These are phyloP conservation scores for Volvox africanus DNA, from an alignment of 139 green algal genomes.

Conservation along the genomic window DNA sequence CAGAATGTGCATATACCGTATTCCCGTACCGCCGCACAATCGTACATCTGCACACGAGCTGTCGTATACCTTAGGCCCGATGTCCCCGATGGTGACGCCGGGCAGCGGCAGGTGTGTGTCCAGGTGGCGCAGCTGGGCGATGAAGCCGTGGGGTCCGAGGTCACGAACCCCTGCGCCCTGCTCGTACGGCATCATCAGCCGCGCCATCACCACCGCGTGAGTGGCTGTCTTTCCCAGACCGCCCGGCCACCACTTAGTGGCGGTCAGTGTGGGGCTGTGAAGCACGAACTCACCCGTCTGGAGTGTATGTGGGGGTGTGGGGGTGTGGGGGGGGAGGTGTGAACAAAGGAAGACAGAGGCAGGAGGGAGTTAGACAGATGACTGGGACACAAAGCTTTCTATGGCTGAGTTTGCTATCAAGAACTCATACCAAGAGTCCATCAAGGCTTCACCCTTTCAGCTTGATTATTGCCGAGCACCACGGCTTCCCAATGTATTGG, in stretches of 20 bases:
- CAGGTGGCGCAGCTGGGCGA: constrained; percentile 88
- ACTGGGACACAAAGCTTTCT: no score
- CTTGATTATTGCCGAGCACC: no score
- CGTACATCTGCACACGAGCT: no score
- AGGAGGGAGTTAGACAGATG: no score
- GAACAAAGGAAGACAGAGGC: no score
- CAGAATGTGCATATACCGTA: no score
- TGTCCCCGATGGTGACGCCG: constrained; percentile 93
- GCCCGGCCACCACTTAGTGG: constrained; percentile 95
- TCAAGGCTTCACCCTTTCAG: no score
- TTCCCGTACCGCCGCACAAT: no score
- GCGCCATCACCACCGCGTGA: constrained; percentile 93
- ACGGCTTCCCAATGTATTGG: no score
- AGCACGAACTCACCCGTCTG: constrained; percentile 89
- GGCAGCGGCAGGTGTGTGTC: constrained; percentile 87
- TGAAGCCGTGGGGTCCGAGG: constrained; percentile 90
- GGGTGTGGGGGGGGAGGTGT: not conserved
- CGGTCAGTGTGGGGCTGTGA: constrained; percentile 90
- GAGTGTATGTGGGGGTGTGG: not conserved
- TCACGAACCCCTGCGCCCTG: constrained; percentile 61
- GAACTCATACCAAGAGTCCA: no score
- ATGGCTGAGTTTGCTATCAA: no score
- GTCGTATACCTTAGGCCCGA: constrained; percentile 92
- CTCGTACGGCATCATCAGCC: constrained; percentile 76
- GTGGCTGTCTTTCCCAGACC: constrained; percentile 95